These are phyloP conservation scores for Taiozyma onychis DNA, from an alignment of 1,139 yeast genomes.

Conservation along the genomic window DNA sequence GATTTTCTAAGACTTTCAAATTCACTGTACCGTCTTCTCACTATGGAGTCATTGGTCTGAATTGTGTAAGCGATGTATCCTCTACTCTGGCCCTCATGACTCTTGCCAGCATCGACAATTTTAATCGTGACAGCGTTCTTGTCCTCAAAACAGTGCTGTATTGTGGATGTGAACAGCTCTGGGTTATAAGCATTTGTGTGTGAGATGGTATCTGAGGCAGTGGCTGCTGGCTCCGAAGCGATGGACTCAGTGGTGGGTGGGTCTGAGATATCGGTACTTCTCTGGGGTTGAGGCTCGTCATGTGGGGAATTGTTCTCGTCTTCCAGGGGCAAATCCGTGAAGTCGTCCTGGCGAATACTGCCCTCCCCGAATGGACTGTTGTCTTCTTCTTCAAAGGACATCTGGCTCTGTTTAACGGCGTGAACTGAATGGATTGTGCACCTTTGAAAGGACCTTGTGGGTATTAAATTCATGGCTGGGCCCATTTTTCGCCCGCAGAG, in stretches of 20 bases:
- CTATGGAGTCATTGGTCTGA: constrained; percentile 50
- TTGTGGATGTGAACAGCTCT: constrained; percentile 12
- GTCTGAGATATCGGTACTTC: constrained; percentile 9
- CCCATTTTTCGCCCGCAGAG: background rate
- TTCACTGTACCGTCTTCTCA: constrained; percentile 76
- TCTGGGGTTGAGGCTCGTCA: background rate
- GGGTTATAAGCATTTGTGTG: constrained; percentile 21
- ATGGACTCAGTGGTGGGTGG: background rate
- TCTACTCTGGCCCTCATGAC: constrained; percentile 64
- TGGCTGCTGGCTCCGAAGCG: background rate
- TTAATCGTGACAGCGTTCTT: constrained; percentile 30
- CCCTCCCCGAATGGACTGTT: constrained; percentile 46
- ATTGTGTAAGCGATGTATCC: constrained; percentile 77
- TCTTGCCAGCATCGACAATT: constrained; percentile 73
- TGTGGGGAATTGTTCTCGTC: constrained; percentile 9
- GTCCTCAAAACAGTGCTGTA: constrained; percentile 16
- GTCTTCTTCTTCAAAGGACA: constrained; percentile 37
- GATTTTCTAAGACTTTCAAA: constrained; percentile 71
- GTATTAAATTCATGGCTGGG: background rate
- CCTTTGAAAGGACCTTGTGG: background rate
- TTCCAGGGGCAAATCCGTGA: constrained; percentile 23
- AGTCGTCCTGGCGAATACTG: constrained; percentile 20
- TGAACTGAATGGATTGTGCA: background rate
- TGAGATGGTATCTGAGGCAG: background rate
- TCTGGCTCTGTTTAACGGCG: constrained; percentile 1